Evolutionary conservation across 2,329 filamentous ascomycete genomes (phyloP).

Genomic region (Dothideomycetes sp.): DNA sequence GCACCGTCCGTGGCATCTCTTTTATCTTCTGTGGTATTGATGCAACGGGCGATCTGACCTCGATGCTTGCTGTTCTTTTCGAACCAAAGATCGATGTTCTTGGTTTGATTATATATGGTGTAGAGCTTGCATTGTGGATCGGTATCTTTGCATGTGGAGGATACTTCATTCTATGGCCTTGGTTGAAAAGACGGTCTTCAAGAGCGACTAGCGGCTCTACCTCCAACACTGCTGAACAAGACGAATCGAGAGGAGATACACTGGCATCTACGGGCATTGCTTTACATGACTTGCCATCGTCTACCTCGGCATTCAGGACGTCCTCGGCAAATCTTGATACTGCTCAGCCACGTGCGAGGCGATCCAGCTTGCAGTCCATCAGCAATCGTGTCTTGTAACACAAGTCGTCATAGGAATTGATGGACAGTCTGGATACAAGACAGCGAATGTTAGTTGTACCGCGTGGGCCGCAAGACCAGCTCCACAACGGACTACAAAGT

Average conservation of each 20-base stretch:
- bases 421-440: neutral
- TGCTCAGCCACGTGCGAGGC: neutral
- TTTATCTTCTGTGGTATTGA: slow-evolving; percentile 63
- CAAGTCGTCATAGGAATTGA: neutral
- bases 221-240: slow-evolving; percentile 6
- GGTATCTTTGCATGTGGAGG: slow-evolving; percentile 55
- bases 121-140: slow-evolving; percentile 55
- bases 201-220: neutral
- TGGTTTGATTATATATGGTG: slow-evolving; percentile 56
- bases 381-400: neutral
- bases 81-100: slow-evolving; percentile 47
- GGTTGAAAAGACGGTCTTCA: slow-evolving; percentile 28
- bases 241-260: slow-evolving; percentile 7
- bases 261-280: slow-evolving; percentile 18
- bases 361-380: neutral
- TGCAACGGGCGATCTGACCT: slow-evolving; percentile 57
- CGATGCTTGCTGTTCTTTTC: slow-evolving; percentile 53
- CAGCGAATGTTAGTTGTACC: neutral
- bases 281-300: slow-evolving; percentile 44
- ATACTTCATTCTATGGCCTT: slow-evolving; percentile 53
- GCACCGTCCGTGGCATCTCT: slow-evolving; percentile 58
- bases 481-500: too few relatives aligned
- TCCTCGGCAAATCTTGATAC: slow-evolving; percentile 30
- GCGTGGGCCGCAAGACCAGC: neutral
- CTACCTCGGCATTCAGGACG: slow-evolving; percentile 54